Evolutionary conservation across 495 filamentous ascomycete genomes (phyloP).

Genomic region (Peziza echinospora): DNA sequence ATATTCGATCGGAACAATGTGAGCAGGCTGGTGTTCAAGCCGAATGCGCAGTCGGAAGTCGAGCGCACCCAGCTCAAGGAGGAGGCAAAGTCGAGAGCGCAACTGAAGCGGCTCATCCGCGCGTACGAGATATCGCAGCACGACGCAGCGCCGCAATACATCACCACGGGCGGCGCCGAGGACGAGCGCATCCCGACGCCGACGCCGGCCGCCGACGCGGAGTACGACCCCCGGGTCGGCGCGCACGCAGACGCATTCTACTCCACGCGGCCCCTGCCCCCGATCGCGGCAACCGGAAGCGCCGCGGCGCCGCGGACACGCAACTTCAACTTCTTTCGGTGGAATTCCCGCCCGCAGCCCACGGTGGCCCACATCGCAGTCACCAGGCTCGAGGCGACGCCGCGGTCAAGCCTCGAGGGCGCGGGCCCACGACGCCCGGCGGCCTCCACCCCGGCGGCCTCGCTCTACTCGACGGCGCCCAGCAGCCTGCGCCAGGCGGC

Average conservation of each 20-base stretch:
- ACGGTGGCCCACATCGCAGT: too few species aligned
- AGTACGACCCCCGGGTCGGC: neutral
- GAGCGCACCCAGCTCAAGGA: constrained; percentile 2
- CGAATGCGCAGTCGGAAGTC: constrained; percentile 6
- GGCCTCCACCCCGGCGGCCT: too few species aligned
- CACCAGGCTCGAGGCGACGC: too few species aligned
- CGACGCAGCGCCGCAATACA: neutral
- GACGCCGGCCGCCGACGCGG: neutral
- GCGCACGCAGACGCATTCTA: neutral
- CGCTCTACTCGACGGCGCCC: neutral
- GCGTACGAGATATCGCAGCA: neutral
- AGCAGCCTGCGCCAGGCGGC: neutral
- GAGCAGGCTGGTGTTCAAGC: constrained; percentile 9
- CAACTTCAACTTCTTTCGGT: neutral
- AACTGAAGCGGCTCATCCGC: neutral
- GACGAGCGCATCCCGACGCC: neutral
- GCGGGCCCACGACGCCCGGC: too few species aligned
- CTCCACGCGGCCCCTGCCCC: neutral
- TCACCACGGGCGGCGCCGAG: neutral
- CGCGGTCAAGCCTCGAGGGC: too few species aligned
- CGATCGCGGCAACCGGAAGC: neutral
- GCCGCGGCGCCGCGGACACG: neutral
- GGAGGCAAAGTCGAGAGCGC: constrained; percentile 1
- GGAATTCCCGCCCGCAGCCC: too few species aligned
- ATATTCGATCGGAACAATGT: constrained; percentile 16